Evolutionary conservation across 2,329 filamentous ascomycete species (phyloP), one percentile per base, ranked within the genome.

Genomic region (Colletotrichum liriopes): DNA sequence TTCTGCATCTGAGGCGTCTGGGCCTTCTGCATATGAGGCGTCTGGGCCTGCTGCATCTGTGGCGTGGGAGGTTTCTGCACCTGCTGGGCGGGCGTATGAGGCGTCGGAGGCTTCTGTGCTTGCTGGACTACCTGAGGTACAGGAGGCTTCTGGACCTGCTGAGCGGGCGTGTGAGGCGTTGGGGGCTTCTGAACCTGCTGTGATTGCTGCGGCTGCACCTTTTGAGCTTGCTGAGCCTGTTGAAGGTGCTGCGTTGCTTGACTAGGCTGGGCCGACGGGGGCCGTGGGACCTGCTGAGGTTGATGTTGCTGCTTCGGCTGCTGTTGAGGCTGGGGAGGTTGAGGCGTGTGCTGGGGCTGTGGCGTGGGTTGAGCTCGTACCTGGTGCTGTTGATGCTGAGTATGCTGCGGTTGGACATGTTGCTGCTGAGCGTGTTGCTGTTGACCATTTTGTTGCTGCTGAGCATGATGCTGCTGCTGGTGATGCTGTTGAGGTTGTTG

Each of bases 301-400:
- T 75, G 71, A 18, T 52, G 49, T 26, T 52, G 26, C 35, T 69
- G 59, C n/a, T 73, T 76, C 26, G 77, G 77, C 1, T 75, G 74
- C 1, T 76, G 76, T 11, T 78, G 78, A 9, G 81, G 79, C 72
- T 82, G 75, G 8, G 75, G 76, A 1, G 69, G 65, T 47, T 60
- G 69, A 20, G 65, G 58, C 26, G 58, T 58, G 29, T 52, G 47
- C 39, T 67, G 65, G 11, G 51, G 39, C 41, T 58, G 51, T 5
- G 67, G 55, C 14, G 67, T 60, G 8, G 67, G 29, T 35, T 71
- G 68, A 12, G 67, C 14, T 61, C 58, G 67, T 32, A 32, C 39
- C 58, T 60, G 68, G 56, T 49, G 68, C 67, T 20, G 68, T 26
- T 71, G 68, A 23, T 51, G 70, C 39, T 71, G 70, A 26, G 70